Conservation (phyloP, 805 yeast genomes). For the Brettanomyces custersianus region DNA sequence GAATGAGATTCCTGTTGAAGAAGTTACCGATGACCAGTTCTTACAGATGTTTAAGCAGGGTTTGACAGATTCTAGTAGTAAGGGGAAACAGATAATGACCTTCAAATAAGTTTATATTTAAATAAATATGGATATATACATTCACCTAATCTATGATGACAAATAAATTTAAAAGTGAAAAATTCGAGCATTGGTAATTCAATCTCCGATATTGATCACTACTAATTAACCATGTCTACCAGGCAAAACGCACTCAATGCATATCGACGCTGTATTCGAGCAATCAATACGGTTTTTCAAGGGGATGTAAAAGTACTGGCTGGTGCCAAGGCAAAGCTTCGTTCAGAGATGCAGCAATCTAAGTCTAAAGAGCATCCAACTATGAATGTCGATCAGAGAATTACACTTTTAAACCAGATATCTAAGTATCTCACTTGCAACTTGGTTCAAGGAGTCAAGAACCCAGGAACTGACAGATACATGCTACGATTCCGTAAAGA, state of each 20-base stretch:
- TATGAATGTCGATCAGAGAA: conserved; percentile 38
- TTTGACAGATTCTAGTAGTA: conserved; percentile 27
- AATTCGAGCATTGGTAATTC: too few relatives aligned
- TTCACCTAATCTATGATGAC: background rate
- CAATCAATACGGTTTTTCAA: conserved; percentile 52
- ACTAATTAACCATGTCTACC: conserved; percentile 1
- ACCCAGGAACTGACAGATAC: conserved; percentile 36
- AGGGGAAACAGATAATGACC: conserved; percentile 36
- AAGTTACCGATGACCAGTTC: conserved; percentile 32
- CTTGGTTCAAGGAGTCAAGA: conserved; percentile 70
- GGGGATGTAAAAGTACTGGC: conserved; percentile 38
- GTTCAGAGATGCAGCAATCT: conserved; percentile 36
- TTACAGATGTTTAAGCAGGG: conserved; percentile 35
- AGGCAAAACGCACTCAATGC: conserved; percentile 29
- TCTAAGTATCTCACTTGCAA: conserved; percentile 59
- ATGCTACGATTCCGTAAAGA: conserved; percentile 65
- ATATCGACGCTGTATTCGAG: conserved; percentile 58
- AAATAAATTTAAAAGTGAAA: background rate
- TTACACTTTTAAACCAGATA: conserved; percentile 59
- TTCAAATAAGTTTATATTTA: conserved; percentile 15
- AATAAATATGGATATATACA: too few relatives aligned
- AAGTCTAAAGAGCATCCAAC: conserved; percentile 34
- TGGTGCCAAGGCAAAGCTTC: conserved; percentile 56
- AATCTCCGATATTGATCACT: too few relatives aligned
- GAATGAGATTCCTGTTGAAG: conserved; percentile 22